Evolutionary conservation across 768 basidiomycete species (phyloP).

Genomic region (Calvatia gigantea): DNA sequence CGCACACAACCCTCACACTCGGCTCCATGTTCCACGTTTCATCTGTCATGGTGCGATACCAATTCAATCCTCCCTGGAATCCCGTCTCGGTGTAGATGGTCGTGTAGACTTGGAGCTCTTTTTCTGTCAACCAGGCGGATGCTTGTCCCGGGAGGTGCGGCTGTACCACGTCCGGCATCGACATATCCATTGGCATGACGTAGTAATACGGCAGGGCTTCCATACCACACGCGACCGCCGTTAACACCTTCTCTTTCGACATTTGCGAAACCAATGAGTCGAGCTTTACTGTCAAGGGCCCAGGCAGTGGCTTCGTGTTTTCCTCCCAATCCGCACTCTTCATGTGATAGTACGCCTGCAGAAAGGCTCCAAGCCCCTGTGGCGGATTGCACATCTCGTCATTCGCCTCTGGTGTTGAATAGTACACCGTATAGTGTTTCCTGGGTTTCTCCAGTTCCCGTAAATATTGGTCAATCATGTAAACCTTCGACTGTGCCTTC

Average conservation of each 20-base stretch:
- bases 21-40: slow-evolving; percentile 35
- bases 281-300: background rate
- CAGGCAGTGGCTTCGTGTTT: slow-evolving; percentile 35
- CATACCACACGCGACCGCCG: slow-evolving; percentile 1
- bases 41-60: slow-evolving; percentile 44
- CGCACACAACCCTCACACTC: slow-evolving; percentile 33
- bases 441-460: slow-evolving; percentile 43
- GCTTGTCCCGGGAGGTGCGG: slow-evolving; percentile 29
- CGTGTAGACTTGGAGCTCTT: slow-evolving; percentile 46
- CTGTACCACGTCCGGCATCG: slow-evolving; percentile 48
- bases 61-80: slow-evolving; percentile 62
- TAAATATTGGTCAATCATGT: slow-evolving; percentile 24
- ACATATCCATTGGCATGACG: slow-evolving; percentile 51
- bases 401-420: slow-evolving; percentile 43
- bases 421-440: slow-evolving; percentile 57
- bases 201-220: slow-evolving; percentile 52
- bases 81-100: slow-evolving; percentile 48
- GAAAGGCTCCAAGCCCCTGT: slow-evolving; percentile 41
- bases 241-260: background rate
- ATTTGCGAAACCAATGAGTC: background rate
- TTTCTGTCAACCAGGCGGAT: slow-evolving; percentile 40
- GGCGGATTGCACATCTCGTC: slow-evolving; percentile 40
- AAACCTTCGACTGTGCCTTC: slow-evolving; percentile 13
- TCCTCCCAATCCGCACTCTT: slow-evolving; percentile 54
- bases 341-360: slow-evolving; percentile 54